Evolutionary conservation across 1,139 yeast genomes (phyloP), one percentile per base, ranked within the genome.

Genomic region (Geotrichum siamense): DNA sequence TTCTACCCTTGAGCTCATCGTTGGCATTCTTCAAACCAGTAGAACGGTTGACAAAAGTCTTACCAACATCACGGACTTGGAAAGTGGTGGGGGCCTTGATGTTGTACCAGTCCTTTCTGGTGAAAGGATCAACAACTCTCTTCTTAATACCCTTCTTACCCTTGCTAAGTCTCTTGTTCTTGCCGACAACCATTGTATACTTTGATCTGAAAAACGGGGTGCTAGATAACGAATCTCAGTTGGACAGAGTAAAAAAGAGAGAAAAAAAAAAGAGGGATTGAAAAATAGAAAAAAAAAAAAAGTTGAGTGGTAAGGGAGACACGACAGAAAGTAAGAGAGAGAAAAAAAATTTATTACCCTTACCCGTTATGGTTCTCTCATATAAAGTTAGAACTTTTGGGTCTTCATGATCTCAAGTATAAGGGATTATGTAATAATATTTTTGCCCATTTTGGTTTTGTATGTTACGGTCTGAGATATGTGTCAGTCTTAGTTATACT

Each of bases 141-240:
- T 84, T 85, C 93, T 85, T 85, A 72, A 82, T 72, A 67, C 94
- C 94, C 75, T 84, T 85, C 86, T 84, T 84, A 72, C 94, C 94
- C 78, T 84, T 84, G 75, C 89, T 81, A 74, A 84, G 76, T 79
- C 94, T 82, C 87, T 85, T 85, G 74, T 85, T 85, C 84, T 85
- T 85, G 71, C 94, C 94, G 72, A 85, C 91, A 79, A 91, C 94
- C 94, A 84, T 83, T 52, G 50, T 58, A 50, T 33, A 33, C 37
- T 33, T 19, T n/a, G 10, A 28, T 12, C 15, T 33, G 27, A 21
- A 26, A 36, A 40, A 34, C 41, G 30, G 38, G 35, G 25, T 17
- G 25, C 10, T 10, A 10, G 25, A 10, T 4, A 33, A 33, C 27
- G 37, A 33, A 10, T 19, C 37, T 33, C 37, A 33, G 37, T 33